Evolutionary conservation across 2,329 filamentous ascomycete species (phyloP).

Genomic region (Alternaria solani): DNA sequence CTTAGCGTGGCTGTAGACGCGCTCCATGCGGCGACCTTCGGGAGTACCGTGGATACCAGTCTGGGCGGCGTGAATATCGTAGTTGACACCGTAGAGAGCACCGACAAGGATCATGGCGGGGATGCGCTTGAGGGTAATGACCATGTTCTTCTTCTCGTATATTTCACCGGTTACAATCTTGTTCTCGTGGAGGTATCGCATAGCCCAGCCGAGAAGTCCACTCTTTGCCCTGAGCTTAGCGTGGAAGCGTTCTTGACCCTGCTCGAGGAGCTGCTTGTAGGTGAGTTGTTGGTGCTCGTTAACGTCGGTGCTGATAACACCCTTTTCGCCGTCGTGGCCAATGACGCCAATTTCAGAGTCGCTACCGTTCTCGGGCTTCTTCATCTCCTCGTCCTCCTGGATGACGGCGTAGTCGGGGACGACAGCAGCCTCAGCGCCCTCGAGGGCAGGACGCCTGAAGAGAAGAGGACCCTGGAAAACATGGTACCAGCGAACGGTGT

Average conservation of each 20-base stretch:
- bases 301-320: slow-evolving; percentile 53
- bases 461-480: slow-evolving; percentile 68
- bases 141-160: slow-evolving; percentile 77
- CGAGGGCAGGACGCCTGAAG: slow-evolving; percentile 63
- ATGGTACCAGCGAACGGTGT: slow-evolving; percentile 69
- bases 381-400: slow-evolving; percentile 65
- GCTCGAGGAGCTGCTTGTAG: slow-evolving; percentile 69
- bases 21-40: slow-evolving; percentile 74
- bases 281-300: slow-evolving; percentile 60
- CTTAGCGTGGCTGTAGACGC: slow-evolving; percentile 64
- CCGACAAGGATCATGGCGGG: slow-evolving; percentile 72
- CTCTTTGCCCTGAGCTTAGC: slow-evolving; percentile 68
- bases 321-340: slow-evolving; percentile 46
- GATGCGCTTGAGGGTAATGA: slow-evolving; percentile 68
- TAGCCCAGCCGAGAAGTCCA: slow-evolving; percentile 82
- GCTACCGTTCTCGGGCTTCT: slow-evolving; percentile 31
- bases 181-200: slow-evolving; percentile 78
- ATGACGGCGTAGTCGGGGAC: slow-evolving; percentile 82
- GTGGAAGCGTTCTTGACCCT: slow-evolving; percentile 67
- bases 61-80: slow-evolving; percentile 83
- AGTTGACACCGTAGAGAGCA: slow-evolving; percentile 76
- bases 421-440: slow-evolving; percentile 61
- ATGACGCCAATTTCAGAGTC: slow-evolving; percentile 46
- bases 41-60: slow-evolving; percentile 74
- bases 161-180: slow-evolving; percentile 75